Evolutionary conservation across 768 basidiomycete genomes (phyloP), one percentile per base, ranked within the genome.

Genomic region (Brasilioporus rufonigricans): DNA sequence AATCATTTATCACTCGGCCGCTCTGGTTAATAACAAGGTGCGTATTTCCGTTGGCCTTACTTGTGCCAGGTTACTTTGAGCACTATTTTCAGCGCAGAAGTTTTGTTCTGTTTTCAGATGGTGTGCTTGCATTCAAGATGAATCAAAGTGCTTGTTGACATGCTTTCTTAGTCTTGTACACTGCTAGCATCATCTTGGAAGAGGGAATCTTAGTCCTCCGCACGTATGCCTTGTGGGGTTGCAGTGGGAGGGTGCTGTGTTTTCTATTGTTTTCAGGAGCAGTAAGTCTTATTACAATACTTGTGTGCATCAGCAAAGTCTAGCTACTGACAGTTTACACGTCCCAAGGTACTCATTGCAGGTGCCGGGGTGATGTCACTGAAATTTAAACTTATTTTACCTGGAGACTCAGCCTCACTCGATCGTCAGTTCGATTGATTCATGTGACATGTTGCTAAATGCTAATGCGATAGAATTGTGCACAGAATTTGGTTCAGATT

Each of bases 201-300:
- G 59, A 60, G 50, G 59, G 41, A 7, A 55, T 68, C 21, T 57
- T 67, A 41, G 66, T 68, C 27, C 45, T 68, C 1, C 67, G 65
- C 31, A 68, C 66, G 19, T 68, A 61, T 18, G 64, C 65, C 24
- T 44, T 67, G 47, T 67, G 65, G 61, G 56, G 55, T 49, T 58
- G 59, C 23, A 66, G 41, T 32, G 52, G 27, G 47, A 61, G 27
- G 13, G 45, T 64, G 2, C 59, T 67, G 1, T 4, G 44, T 11
- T 41, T 65, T 23, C 57, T 68, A 21, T 29, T 68, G 19, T 19
- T 49, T 33, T 38, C 64, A 44, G 64, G 55, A 2, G 64, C 3
- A 27, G 65, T 60, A 11, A 56, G 63, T 52, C 36, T 18, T 35
- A 26, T 45, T 39, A 36, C 5, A 7, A 44, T 29, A 1, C 14